Conservation (phyloP, 768 basidiomycete genomes). For the Lentinula raphanica region DNA sequence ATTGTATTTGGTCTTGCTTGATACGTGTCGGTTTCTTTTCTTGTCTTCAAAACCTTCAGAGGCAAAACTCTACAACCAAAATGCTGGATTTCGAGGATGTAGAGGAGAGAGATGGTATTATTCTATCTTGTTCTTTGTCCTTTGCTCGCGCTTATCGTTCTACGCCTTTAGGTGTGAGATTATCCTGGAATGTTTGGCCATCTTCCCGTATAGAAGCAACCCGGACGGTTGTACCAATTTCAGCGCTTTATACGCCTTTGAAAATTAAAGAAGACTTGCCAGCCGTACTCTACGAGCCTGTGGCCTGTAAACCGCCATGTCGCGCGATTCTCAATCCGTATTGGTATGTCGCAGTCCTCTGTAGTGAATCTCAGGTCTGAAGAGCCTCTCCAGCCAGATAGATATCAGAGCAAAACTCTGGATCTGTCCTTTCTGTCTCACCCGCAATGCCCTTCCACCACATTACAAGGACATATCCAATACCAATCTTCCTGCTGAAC, state of each 20-base stretch:
- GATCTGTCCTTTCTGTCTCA: slow-evolving; percentile 99
- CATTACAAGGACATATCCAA: slow-evolving; percentile 99
- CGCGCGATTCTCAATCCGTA: slow-evolving; percentile 97
- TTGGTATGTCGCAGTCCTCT: slow-evolving; percentile 53
- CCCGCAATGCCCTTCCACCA: slow-evolving; percentile 93
- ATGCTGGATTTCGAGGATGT: slow-evolving; percentile 94
- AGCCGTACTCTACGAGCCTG: slow-evolving; percentile 95
- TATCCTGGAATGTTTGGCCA: slow-evolving; percentile 99
- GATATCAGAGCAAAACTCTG: slow-evolving; percentile 98
- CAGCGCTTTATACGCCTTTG: slow-evolving; percentile 94
- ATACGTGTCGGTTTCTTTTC: slow-evolving; percentile 2
- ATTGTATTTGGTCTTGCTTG: background rate
- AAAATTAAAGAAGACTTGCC: slow-evolving; percentile 93
- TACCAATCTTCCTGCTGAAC: slow-evolving; percentile 93
- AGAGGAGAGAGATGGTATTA: slow-evolving; percentile 92
- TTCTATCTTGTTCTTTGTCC: slow-evolving; percentile 18
- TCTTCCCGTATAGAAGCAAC: slow-evolving; percentile 98
- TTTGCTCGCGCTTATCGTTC: background rate
- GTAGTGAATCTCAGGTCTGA: slow-evolving; percentile 4
- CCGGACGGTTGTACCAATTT: slow-evolving; percentile 94
- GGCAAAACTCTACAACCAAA: slow-evolving; percentile 10
- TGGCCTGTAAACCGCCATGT: slow-evolving; percentile 97
- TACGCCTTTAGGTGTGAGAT: slow-evolving; percentile 64
- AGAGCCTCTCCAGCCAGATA: slow-evolving; percentile 72
- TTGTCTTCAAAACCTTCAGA: no score